phyloP scores from a whole-genome alignment of 305 asterid species.

The Rubia peregrina region DNA sequence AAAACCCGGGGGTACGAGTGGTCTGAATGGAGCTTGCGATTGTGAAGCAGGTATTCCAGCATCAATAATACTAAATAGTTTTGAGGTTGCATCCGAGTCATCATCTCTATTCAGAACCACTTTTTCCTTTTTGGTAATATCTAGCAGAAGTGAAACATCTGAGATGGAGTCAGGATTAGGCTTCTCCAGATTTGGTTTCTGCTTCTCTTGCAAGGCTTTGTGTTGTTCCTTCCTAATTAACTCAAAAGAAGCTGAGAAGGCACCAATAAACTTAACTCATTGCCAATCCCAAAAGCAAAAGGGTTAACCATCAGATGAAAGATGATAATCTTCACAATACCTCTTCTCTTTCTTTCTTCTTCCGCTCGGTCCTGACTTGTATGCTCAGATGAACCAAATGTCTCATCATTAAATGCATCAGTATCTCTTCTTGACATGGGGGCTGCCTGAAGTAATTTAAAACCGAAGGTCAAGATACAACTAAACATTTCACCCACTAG shows the following conservation, averaged over 20 bases:
- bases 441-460: conserved; percentile 31
- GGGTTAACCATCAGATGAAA: conserved; percentile 13
- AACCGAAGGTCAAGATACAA: conserved; percentile 1
- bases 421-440: conserved; percentile 73
- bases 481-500: background rate
- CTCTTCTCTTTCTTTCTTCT: conserved; percentile 96
- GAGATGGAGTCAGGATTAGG: conserved; percentile 35
- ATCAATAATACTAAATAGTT: conserved; percentile 35
- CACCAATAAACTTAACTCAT: conserved; percentile 16
- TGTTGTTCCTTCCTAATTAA: conserved; percentile 93
- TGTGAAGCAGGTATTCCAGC: conserved; percentile 51
- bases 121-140: conserved; percentile 43
- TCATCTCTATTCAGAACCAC: conserved; percentile 28
- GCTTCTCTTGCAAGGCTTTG: conserved; percentile 78
- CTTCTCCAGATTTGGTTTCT: conserved; percentile 44
- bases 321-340: conserved; percentile 31
- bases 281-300: conserved; percentile 14
- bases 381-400: conserved; percentile 78
- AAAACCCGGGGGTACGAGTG: conserved; percentile 95
- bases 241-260: conserved; percentile 75
- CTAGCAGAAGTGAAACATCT: conserved; percentile 35
- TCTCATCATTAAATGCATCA: conserved; percentile 81
- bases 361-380: conserved; percentile 79
- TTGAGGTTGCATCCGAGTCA: conserved; percentile 40
- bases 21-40: conserved; percentile 47